A percentile compares a stretch with the other conserved stretches of the same genome.
These are phyloP conservation scores for Rosa persica DNA, from an alignment of 306 rosid species.

Conservation along the genomic window DNA sequence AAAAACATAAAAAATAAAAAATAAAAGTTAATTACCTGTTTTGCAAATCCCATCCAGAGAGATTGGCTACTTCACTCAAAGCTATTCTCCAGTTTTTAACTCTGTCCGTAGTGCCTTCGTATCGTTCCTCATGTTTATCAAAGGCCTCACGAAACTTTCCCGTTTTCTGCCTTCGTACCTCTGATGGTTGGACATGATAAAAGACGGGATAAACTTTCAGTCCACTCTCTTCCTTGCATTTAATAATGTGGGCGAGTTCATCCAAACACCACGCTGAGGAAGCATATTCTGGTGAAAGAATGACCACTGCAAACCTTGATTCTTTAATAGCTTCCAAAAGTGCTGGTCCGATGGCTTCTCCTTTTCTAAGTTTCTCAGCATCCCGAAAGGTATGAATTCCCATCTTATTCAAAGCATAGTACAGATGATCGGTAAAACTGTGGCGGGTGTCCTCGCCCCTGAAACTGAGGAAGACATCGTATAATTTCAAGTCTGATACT, in stretches of 20 bases:
- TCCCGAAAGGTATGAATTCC: neutral
- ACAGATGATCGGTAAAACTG: neutral
- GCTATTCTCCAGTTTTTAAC: neutral
- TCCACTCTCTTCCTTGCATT: neutral
- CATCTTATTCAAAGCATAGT: neutral
- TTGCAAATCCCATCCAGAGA: neutral
- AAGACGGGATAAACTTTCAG: neutral
- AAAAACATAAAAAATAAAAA: too few relatives aligned
- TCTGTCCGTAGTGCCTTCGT: too few relatives aligned
- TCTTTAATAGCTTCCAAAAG: neutral
- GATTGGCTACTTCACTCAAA: neutral
- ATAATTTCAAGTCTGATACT: too few relatives aligned
- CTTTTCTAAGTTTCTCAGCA: neutral
- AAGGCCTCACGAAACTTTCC: neutral
- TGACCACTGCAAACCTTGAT: neutral
- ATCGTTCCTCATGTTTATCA: neutral
- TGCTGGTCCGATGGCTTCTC: neutral
- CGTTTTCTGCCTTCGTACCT: neutral
- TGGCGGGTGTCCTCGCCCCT: constrained; percentile 3
- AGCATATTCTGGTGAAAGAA: neutral
- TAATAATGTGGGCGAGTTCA: neutral
- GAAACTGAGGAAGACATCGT: constrained; percentile 9
- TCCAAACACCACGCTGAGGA: neutral
- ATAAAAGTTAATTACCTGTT: too few relatives aligned
- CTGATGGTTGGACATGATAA: neutral